Conservation (phyloP, 768 basidiomycete genomes). For the Psilocybe sp. region DNA sequence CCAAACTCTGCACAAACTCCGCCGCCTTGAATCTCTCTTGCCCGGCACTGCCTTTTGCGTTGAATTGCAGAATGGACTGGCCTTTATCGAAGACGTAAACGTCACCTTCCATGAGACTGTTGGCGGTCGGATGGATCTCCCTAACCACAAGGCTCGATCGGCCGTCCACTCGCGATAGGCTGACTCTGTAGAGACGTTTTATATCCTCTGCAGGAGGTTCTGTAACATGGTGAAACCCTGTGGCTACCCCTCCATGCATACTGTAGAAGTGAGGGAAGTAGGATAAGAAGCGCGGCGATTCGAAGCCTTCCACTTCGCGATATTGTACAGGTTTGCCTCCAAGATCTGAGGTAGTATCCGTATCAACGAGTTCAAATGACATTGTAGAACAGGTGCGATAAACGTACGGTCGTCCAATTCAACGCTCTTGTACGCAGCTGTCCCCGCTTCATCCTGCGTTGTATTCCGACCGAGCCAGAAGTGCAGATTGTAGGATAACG, state of each 20-base stretch:
- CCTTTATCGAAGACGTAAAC: conserved; percentile 64
- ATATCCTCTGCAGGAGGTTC: conserved; percentile 30
- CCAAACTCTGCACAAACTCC: conserved; percentile 51
- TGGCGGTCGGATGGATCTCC: conserved; percentile 41
- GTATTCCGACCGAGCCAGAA: conserved; percentile 65
- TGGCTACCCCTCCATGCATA: conserved; percentile 27
- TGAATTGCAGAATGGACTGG: conserved; percentile 48
- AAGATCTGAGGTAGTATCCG: conserved; percentile 36
- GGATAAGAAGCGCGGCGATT: conserved; percentile 42
- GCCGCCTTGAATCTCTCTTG: conserved; percentile 61
- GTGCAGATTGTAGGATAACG: conserved; percentile 56
- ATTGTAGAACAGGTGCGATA: not conserved
- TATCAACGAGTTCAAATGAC: not conserved
- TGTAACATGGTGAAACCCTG: conserved; percentile 31
- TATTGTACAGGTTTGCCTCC: conserved; percentile 57
- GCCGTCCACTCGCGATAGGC: conserved; percentile 25
- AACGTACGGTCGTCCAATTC: conserved; percentile 62
- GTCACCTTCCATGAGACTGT: conserved; percentile 51
- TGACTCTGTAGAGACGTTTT: conserved; percentile 51
- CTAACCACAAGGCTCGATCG: conserved; percentile 39
- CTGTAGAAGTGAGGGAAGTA: conserved; percentile 29
- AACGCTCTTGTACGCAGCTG: conserved; percentile 65
- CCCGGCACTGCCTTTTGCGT: conserved; percentile 51
- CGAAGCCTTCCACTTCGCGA: conserved; percentile 59
- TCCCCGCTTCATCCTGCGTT: conserved; percentile 59